phyloP scores from a whole-genome alignment of 2,329 filamentous ascomycete species.

The Didymella segeticola region DNA sequence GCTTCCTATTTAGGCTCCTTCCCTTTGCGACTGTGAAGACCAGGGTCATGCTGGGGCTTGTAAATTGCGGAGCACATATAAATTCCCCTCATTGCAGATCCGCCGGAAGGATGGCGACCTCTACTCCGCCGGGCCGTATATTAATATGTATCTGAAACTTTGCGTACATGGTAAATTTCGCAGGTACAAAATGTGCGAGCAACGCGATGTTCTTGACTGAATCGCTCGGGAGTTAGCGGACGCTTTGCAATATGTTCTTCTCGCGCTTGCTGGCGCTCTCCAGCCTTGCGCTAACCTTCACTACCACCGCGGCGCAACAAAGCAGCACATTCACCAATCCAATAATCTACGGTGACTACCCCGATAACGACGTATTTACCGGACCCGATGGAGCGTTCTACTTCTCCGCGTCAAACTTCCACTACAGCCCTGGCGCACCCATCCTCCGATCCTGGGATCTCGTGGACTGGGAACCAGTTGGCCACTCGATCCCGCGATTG shows the following conservation, averaged over 20 bases:
- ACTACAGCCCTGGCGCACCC: conserved; percentile 64
- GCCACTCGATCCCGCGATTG: conserved; percentile 48
- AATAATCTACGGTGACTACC: conserved; percentile 62
- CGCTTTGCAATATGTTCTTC: neutral
- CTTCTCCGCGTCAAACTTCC: conserved; percentile 63
- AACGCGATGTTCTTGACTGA: too few species aligned
- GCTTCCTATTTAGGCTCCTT: too few species aligned
- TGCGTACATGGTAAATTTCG: neutral
- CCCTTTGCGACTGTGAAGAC: too few species aligned
- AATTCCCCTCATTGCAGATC: neutral
- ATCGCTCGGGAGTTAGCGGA: too few species aligned
- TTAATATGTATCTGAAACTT: too few species aligned
- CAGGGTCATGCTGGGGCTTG: neutral
- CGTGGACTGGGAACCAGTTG: conserved; percentile 56
- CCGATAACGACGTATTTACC: conserved; percentile 62
- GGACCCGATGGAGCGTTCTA: conserved; percentile 61
- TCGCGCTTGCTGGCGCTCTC: neutral
- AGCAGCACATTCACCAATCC: conserved; percentile 60
- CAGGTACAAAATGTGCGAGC: neutral
- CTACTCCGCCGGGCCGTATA: neutral
- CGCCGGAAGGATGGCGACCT: neutral
- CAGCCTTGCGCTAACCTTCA: neutral
- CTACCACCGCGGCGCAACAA: neutral
- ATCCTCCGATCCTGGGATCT: conserved; percentile 64
- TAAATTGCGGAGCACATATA: neutral